Conservation (phyloP, 2,329 filamentous ascomycete genomes). For the Laburnicola sp. region DNA sequence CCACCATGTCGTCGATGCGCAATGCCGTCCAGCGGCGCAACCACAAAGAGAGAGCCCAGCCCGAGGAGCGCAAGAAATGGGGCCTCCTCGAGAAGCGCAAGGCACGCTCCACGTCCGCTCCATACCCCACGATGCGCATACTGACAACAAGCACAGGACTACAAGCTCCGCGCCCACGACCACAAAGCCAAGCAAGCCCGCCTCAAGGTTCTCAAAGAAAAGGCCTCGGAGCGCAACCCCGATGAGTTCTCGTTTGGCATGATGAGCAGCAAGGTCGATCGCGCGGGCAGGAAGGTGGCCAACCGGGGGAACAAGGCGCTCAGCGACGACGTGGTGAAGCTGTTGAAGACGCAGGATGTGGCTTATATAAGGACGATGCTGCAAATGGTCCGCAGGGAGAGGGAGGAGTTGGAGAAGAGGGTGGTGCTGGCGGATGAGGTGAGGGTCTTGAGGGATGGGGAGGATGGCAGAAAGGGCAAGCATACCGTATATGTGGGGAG, state of each 20-base stretch:
- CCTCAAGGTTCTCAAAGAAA: slow-evolving; percentile 61
- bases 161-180: slow-evolving; percentile 66
- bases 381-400: slow-evolving; percentile 58
- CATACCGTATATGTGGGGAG: slow-evolving; percentile 48
- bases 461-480: slow-evolving; percentile 25
- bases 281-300: slow-evolving; percentile 46
- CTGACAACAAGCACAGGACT: slow-evolving; percentile 52
- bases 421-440: slow-evolving; percentile 45
- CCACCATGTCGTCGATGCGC: slow-evolving; percentile 39
- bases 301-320: slow-evolving; percentile 54
- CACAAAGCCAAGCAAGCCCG: slow-evolving; percentile 65
- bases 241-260: slow-evolving; percentile 69
- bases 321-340: slow-evolving; percentile 61
- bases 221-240: slow-evolving; percentile 63
- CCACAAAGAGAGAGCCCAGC: slow-evolving; percentile 88
- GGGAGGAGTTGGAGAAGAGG: slow-evolving; percentile 52
- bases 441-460: slow-evolving; percentile 43
- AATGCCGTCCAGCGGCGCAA: slow-evolving; percentile 68
- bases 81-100: slow-evolving; percentile 97
- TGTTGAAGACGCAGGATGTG: slow-evolving; percentile 68
- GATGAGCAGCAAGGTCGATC: slow-evolving; percentile 58
- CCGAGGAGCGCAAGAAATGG: slow-evolving; percentile 78
- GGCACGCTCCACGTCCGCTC: slow-evolving; percentile 14
- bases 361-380: slow-evolving; percentile 63
- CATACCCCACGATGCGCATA: not conserved